Evolutionary conservation across 352 stramenopile species (phyloP), one percentile per base, ranked within the genome.

Genomic region (Phytophthora melonis): DNA sequence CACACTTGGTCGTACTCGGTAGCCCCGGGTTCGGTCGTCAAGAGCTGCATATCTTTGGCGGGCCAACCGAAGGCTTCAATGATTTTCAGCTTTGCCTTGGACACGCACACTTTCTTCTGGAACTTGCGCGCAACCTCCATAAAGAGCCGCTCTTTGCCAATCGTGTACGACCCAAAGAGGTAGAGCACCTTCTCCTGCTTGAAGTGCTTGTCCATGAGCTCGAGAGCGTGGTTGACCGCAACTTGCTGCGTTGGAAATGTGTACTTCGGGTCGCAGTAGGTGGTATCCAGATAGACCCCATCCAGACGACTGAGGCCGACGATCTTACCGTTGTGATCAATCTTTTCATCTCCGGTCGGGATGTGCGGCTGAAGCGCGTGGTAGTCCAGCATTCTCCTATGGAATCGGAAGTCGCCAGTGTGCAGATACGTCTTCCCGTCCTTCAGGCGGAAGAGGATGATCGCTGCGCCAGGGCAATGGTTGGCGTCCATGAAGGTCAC

Each of bases 61-160:
- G 92, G 74, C 93, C 93, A 98, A 50, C 87, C 78, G 64, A 98
- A 94, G 5, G 91, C 91, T 45, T 81, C 82, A 56, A 99, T 89
- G 47, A 98, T 95, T 66, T 83, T 90, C 56, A 87, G 70, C 70
- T 97, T 97, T 14, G 79, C 72, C 63, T 84, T 90, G 16, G 89
- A 93, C 36, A 97, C 83, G 62, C 83, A 95, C 36, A 97, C 88
- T 58, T 96, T 93, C 63, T 78, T 83, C 58, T 84, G 52, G 54
- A 84, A 87, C 41, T 83, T 83, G 62, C 91, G 70, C n/a, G 96
- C 94, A 3, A 99, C 89, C 54, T 98, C 93, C 75, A 99, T 92
- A 63, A 98, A 99, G n/a, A 99, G 89, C 19, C 90, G 87, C 73
- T 99, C 97, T 71, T 99, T 99, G 18, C 97, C 97, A 65, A 99